phyloP scores from a whole-genome alignment of 768 basidiomycete species.

The Glaciozyma martinii region DNA sequence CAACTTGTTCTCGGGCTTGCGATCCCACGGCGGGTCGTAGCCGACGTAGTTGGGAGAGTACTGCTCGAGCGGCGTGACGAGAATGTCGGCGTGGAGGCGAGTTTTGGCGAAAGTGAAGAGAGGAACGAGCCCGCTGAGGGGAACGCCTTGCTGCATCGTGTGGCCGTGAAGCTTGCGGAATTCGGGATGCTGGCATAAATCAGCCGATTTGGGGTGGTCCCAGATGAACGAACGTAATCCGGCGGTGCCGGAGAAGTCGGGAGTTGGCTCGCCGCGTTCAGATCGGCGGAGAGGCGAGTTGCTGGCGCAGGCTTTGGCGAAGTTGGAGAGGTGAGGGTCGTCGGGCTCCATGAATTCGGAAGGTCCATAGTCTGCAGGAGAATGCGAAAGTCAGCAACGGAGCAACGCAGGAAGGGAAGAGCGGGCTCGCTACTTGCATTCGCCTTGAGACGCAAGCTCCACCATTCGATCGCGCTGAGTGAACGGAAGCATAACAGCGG shows the following conservation, averaged over 20 bases:
- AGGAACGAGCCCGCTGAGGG: slow-evolving; percentile 32
- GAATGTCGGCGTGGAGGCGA: slow-evolving; percentile 73
- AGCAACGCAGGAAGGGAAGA: no score
- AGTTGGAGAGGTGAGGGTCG: slow-evolving; percentile 31
- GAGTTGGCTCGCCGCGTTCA: slow-evolving; percentile 28
- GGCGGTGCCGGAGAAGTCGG: slow-evolving; percentile 24
- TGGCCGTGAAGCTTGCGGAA: slow-evolving; percentile 33
- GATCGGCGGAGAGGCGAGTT: slow-evolving; percentile 34
- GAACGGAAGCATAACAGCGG: slow-evolving; percentile 33
- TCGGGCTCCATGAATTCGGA: slow-evolving; percentile 34
- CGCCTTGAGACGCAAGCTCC: slow-evolving; percentile 31
- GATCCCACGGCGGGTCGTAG: slow-evolving; percentile 38
- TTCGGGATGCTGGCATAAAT: slow-evolving; percentile 36
- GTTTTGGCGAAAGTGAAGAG: slow-evolving; percentile 86
- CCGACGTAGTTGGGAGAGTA: slow-evolving; percentile 44
- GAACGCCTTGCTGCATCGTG: slow-evolving; percentile 31
- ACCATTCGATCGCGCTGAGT: slow-evolving; percentile 32
- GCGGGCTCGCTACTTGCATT: slow-evolving; percentile 24
- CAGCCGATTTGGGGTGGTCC: slow-evolving; percentile 29
- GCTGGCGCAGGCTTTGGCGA: slow-evolving; percentile 34
- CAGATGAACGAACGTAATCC: slow-evolving; percentile 34
- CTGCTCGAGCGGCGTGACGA: slow-evolving; percentile 94
- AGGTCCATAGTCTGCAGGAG: slow-evolving; percentile 31
- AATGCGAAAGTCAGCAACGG: background rate
- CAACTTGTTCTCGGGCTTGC: slow-evolving; percentile 40